Evolutionary conservation across 2,329 filamentous ascomycete genomes (phyloP).

Genomic region (Passalora sequoiae): DNA sequence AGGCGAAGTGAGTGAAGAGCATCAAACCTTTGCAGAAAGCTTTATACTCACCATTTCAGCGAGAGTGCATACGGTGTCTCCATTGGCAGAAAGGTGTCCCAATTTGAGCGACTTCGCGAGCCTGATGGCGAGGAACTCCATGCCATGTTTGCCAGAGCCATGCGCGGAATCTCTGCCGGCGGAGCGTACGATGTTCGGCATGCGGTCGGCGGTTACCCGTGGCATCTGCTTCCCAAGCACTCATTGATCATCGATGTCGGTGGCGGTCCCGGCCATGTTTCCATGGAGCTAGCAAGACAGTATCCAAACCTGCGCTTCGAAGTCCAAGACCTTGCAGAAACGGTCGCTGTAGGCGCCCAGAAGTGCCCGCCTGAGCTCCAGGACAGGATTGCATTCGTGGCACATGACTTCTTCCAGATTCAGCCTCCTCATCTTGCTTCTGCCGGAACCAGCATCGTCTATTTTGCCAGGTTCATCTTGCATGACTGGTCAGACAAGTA

Average conservation of each 20-base stretch:
- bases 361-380: constrained; percentile 17
- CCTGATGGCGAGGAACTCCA: constrained; percentile 19
- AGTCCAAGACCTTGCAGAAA: constrained; percentile 24
- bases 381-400: constrained; percentile 11
- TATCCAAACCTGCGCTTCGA: constrained; percentile 19
- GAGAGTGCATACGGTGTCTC: constrained; percentile 20
- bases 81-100: constrained; percentile 19
- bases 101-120: constrained; percentile 21
- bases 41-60: too few species aligned
- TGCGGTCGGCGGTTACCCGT: constrained; percentile 21
- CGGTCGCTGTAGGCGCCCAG: constrained; percentile 21
- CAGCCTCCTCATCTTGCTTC: constrained; percentile 10
- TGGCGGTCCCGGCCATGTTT: constrained; percentile 23
- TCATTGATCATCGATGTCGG: constrained; percentile 22
- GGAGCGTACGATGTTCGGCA: constrained; percentile 21
- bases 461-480: constrained; percentile 22
- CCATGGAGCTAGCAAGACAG: constrained; percentile 21
- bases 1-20: too few species aligned
- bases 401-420: constrained; percentile 18
- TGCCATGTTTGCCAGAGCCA: constrained; percentile 23
- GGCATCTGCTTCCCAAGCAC: constrained; percentile 16
- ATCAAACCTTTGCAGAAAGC: too few species aligned
- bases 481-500: constrained; percentile 26
- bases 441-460: constrained; percentile 12
- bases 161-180: constrained; percentile 22